Evolutionary conservation across 495 filamentous ascomycete species (phyloP).

Genomic region (Talaromyces adpressus): DNA sequence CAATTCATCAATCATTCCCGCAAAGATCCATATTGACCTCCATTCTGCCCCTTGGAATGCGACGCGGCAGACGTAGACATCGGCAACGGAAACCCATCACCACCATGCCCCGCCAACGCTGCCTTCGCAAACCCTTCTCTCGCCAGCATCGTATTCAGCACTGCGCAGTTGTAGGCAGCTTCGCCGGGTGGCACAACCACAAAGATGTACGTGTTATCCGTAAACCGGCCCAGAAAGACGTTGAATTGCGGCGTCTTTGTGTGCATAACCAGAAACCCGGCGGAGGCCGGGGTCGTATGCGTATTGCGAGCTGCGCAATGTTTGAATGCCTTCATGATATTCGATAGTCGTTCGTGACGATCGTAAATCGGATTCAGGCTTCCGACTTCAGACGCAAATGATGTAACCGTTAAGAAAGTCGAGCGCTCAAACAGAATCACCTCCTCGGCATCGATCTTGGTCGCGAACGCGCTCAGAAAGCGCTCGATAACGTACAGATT

Average conservation of each 20-base stretch:
- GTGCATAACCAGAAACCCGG: conserved; percentile 58
- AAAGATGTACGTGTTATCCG: conserved; percentile 93
- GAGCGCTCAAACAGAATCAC: conserved; percentile 93
- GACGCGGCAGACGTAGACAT: conserved; percentile 21
- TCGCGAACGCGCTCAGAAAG: conserved; percentile 69
- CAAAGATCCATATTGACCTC: background rate
- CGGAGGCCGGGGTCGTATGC: conserved; percentile 41
- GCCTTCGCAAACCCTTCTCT: conserved; percentile 63
- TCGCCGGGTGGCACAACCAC: conserved; percentile 84
- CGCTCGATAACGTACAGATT: conserved; percentile 85
- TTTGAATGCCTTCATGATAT: conserved; percentile 97
- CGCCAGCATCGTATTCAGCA: conserved; percentile 82
- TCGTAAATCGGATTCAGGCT: conserved; percentile 79
- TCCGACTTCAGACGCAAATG: conserved; percentile 66
- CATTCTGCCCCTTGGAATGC: conserved; percentile 20
- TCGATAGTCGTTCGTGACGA: conserved; percentile 88
- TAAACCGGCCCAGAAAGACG: conserved; percentile 87
- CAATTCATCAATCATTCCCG: background rate
- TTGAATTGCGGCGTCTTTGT: conserved; percentile 71
- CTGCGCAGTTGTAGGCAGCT: conserved; percentile 77
- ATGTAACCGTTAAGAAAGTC: conserved; percentile 88
- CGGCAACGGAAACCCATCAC: conserved; percentile 40
- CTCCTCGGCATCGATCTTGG: conserved; percentile 84
- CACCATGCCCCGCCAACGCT: conserved; percentile 27
- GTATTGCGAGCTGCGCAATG: conserved; percentile 61